A percentile compares a stretch with the other conserved stretches of the same genome.
Conservation (phyloP, 352 stramenopile species). For the Phytophthora agathidicida region DNA sequence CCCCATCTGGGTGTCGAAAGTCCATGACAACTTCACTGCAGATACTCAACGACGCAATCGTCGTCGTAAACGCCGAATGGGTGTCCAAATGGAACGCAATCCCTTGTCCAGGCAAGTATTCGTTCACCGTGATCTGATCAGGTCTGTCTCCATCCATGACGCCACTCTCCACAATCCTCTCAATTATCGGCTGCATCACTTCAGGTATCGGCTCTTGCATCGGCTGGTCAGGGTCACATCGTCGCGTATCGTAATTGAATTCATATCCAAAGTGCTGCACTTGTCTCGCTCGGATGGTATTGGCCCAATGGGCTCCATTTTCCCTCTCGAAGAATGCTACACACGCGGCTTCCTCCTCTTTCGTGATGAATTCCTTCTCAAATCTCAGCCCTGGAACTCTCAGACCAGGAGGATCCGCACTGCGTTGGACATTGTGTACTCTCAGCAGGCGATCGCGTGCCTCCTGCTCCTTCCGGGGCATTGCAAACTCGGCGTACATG, state of each 20-base stretch:
- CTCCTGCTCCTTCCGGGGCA: conserved; percentile 73
- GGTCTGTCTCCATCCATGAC: conserved; percentile 65
- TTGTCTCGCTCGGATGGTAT: conserved; percentile 79
- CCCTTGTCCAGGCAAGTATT: conserved; percentile 89
- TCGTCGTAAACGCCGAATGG: conserved; percentile 86
- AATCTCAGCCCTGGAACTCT: conserved; percentile 73
- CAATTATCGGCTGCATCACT: conserved; percentile 47
- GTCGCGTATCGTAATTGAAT: conserved; percentile 88
- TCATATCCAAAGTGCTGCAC: conserved; percentile 90
- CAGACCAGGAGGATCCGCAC: conserved; percentile 36
- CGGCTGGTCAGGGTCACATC: conserved; percentile 57
- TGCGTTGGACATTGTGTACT: conserved; percentile 65
- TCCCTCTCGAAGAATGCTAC: conserved; percentile 68
- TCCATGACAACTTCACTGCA: conserved; percentile 87
- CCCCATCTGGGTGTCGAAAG: conserved; percentile 69
- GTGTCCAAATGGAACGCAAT: conserved; percentile 91
- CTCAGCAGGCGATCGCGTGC: conserved; percentile 59
- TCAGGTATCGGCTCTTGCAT: conserved; percentile 55
- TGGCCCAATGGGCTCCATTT: conserved; percentile 58
- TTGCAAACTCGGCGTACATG: conserved; percentile 80
- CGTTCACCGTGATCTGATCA: conserved; percentile 89
- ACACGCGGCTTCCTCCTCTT: conserved; percentile 57
- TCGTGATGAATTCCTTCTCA: conserved; percentile 68
- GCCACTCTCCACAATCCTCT: conserved; percentile 52
- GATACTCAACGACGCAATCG: conserved; percentile 83